Evolutionary conservation across 306 rosid species (phyloP), one percentile per base, ranked within the genome.

Genomic region (Gleditsia sinensis): DNA sequence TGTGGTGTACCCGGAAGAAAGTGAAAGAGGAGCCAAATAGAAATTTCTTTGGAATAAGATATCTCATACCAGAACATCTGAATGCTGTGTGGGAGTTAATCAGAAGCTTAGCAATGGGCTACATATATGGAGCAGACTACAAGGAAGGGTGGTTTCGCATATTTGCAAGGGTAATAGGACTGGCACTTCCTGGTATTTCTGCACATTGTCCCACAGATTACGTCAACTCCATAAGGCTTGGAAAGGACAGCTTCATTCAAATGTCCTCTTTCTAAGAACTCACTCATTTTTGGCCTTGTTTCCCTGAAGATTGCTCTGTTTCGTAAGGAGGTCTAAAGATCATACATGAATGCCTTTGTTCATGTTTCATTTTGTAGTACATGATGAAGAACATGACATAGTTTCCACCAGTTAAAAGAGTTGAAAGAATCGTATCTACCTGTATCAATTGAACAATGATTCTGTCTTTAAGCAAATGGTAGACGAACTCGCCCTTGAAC

Each of bases 51-150:
- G 88, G 88, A 62, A 34, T 88, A 21, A 75, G 70, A 67, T 81
- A 78, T 59, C 16, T 82, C 60, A 71, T 88, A 13, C 75, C 83
- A 4, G 25, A 16, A 80, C 71, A 88, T 84, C 58, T 90, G 68
- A 92, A 76, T 83, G 98, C 92, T 51, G 50, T 81, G 7, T 88
- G 94, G 94, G 96, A 90, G 86, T 84, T 92, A 34, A 60, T 87
- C 33, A 82, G 92, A 84, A 78, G 90, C 42, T 79, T 87, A 13
- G 72, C 75, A 66, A 90, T 88, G 67, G 89, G 88, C 16, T 90
- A 82, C 71, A 36, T 62, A 9, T 61, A 78, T 42, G 98, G 98
- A 68, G 70, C 84, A 69, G 91, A 82, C 54, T 90, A 90, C 39
- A 83, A 49, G 61, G 92, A 92, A 69, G 88, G 91, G 4, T 88